Evolutionary conservation across 2,329 filamentous ascomycete species (phyloP).

Genomic region (Ophiostoma quercus): DNA sequence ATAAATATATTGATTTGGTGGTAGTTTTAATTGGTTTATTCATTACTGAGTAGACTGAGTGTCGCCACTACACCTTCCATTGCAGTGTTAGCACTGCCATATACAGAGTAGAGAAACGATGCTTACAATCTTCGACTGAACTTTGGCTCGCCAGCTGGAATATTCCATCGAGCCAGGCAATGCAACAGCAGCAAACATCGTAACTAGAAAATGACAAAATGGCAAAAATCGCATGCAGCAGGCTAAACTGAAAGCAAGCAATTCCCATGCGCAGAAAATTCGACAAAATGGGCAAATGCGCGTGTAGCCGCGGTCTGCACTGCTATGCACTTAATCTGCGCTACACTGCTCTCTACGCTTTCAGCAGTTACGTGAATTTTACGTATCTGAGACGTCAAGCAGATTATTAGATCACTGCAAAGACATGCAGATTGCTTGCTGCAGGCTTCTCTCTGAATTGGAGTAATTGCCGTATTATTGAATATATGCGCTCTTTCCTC

Average conservation of each 20-base stretch:
- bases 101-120: no score
- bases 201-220: neutral
- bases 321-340: no score
- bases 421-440: neutral
- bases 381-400: no score
- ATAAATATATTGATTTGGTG: neutral
- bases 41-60: no score
- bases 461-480: no score
- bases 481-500: neutral
- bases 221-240: neutral
- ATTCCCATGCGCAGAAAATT: neutral
- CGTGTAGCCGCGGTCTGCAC: neutral
- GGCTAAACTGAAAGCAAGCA: no score
- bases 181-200: neutral
- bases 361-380: neutral
- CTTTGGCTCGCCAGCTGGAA: neutral
- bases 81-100: no score
- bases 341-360: no score
- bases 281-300: neutral
- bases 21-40: neutral
- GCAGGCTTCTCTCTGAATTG: neutral
- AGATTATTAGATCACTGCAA: neutral
- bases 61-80: neutral
- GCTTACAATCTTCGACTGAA: neutral
- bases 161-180: conserved; percentile 2